Conservation (phyloP, 495 filamentous ascomycete genomes). For the Usnea hakonensis region DNA sequence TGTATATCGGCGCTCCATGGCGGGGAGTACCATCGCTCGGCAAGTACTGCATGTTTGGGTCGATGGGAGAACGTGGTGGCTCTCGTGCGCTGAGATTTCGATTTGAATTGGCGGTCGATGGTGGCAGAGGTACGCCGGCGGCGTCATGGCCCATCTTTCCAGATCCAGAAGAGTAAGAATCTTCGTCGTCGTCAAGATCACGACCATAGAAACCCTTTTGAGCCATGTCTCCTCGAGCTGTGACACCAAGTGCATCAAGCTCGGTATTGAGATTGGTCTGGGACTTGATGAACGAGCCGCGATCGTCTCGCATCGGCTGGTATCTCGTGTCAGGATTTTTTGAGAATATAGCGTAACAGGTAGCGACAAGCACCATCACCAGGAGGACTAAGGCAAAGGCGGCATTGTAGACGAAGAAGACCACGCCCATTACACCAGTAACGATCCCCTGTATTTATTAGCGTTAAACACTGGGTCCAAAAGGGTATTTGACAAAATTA, state of each 20-base stretch:
- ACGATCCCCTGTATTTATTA: conserved; percentile 51
- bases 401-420: conserved; percentile 90
- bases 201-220: conserved; percentile 54
- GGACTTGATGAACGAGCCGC: conserved; percentile 97
- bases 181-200: conserved; percentile 73
- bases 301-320: conserved; percentile 94
- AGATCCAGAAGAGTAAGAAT: conserved; percentile 50
- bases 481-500: conserved; percentile 32
- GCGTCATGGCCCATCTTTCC: conserved; percentile 25
- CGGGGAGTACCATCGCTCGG: conserved; percentile 36
- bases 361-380: conserved; percentile 79
- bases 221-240: conserved; percentile 79
- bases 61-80: conserved; percentile 51
- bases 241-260: conserved; percentile 85
- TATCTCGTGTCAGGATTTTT: conserved; percentile 97
- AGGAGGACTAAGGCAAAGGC: conserved; percentile 79
- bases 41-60: conserved; percentile 57
- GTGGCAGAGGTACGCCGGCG: conserved; percentile 30
- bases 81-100: conserved; percentile 20
- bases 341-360: conserved; percentile 71
- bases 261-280: conserved; percentile 84
- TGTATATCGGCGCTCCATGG: conserved; percentile 33
- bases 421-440: conserved; percentile 85
- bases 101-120: conserved; percentile 33
- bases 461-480: neutral